Percentiles rank a stretch among this genome's conserved stretches.
phyloP scores from a whole-genome alignment of 768 basidiomycete species.

The Amyloporia xantha region DNA sequence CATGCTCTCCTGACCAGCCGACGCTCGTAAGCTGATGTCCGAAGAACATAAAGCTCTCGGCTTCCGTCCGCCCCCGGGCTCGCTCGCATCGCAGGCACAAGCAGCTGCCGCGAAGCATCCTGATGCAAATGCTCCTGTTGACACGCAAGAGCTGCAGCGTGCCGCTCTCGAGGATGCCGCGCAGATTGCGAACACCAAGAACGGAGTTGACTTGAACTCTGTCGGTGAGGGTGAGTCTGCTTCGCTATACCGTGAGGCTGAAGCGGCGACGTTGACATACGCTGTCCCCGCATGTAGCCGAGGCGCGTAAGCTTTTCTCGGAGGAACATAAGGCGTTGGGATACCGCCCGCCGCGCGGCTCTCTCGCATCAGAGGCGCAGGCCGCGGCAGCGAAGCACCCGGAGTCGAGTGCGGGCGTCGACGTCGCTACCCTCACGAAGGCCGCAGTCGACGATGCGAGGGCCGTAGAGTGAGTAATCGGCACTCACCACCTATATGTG shows the following conservation, averaged over 20 bases:
- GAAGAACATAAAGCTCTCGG: slow-evolving; percentile 24
- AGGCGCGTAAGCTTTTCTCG: slow-evolving; percentile 30
- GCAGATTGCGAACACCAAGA: slow-evolving; percentile 1
- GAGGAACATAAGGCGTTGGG: slow-evolving; percentile 31
- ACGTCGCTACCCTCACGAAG: slow-evolving; percentile 11
- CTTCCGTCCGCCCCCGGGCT: slow-evolving; percentile 21
- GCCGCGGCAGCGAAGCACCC: slow-evolving; percentile 28
- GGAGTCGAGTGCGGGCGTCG: slow-evolving; percentile 11
- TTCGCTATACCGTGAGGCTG: no score
- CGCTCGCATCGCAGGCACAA: slow-evolving; percentile 22
- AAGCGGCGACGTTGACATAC: no score
- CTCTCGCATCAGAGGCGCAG: slow-evolving; percentile 30
- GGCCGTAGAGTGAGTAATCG: slow-evolving; percentile 17
- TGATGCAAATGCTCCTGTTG: slow-evolving; percentile 3
- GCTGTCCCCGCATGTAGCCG: no score
- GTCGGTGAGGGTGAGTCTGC: slow-evolving; percentile 12
- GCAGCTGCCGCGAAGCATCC: slow-evolving; percentile 21
- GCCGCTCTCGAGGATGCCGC: slow-evolving; percentile 18
- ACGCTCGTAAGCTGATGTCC: slow-evolving; percentile 20
- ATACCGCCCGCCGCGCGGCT: slow-evolving; percentile 29
- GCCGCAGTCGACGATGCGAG: slow-evolving; percentile 22
- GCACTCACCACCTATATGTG: background rate
- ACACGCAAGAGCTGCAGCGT: slow-evolving; percentile 7
- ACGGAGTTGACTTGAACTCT: slow-evolving; percentile 9
- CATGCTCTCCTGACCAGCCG: slow-evolving; percentile 10